Evolutionary conservation across 352 stramenopile species (phyloP).

Genomic region (Phytophthora pinifolia): DNA sequence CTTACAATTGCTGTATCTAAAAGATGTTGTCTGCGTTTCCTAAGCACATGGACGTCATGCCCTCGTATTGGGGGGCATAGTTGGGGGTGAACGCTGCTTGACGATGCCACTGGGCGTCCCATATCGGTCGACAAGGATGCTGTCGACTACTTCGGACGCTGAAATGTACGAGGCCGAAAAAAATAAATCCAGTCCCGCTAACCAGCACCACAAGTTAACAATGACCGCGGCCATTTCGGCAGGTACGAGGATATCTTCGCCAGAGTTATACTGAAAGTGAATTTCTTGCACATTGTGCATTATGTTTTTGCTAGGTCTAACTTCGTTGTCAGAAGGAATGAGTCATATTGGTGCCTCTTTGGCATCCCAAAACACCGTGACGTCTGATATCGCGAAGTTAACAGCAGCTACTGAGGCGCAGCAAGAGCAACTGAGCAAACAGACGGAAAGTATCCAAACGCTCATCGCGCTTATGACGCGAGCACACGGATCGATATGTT

Average conservation of each 20-base stretch:
- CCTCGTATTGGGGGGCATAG: not conserved
- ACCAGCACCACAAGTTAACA: not conserved
- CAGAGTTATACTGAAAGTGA: too few relatives aligned
- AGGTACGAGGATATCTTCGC: not conserved
- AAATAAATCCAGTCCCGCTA: too few relatives aligned
- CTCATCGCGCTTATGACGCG: not conserved
- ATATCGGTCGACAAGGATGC: not conserved
- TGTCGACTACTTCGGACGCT: not conserved
- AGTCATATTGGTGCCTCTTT: constrained; percentile 6
- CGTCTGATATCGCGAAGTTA: constrained; percentile 1
- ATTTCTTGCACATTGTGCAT: not conserved
- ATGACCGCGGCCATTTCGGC: not conserved
- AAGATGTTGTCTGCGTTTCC: not conserved
- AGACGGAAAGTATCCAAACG: constrained; percentile 2
- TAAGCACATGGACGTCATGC: constrained; percentile 1
- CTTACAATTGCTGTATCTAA: too few relatives aligned
- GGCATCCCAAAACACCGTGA: not conserved
- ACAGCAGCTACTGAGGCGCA: not conserved
- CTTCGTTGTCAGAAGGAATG: not conserved
- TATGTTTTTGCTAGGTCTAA: not conserved
- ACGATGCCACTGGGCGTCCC: not conserved
- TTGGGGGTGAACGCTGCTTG: constrained; percentile 2
- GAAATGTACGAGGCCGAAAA: not conserved
- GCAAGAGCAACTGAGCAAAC: not conserved
- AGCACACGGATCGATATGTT: not conserved